These are phyloP conservation scores for Grosmannia serpens DNA, from an alignment of 2,329 filamentous ascomycete species.

Conservation along the genomic window DNA sequence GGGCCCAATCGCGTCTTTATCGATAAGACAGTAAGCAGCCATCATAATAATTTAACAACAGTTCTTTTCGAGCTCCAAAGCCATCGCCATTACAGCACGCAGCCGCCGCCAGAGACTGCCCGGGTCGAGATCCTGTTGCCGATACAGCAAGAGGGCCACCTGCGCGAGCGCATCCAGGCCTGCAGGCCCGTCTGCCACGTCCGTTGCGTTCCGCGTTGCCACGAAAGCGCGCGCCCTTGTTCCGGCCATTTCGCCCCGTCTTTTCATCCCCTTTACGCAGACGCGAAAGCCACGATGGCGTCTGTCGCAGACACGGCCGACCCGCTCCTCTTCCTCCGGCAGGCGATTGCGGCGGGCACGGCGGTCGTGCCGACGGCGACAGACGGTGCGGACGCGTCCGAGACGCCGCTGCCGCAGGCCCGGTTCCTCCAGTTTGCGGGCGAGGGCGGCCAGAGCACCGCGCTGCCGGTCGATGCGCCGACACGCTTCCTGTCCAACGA, in stretches of 20 bases:
- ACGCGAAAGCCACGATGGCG: not conserved
- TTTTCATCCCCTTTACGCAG: too few species aligned
- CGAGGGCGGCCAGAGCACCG: conserved; percentile 28
- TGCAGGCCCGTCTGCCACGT: not conserved
- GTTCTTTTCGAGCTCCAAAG: not conserved
- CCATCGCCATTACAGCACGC: not conserved
- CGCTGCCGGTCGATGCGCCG: conserved; percentile 56
- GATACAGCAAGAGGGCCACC: not conserved
- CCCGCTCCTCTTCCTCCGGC: conserved; percentile 71
- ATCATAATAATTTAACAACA: too few species aligned
- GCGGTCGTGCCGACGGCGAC: conserved; percentile 65
- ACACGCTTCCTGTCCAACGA: conserved; percentile 81
- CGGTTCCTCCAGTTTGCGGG: conserved; percentile 65
- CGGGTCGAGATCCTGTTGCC: not conserved
- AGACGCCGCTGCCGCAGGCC: conserved; percentile 61
- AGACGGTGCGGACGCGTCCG: conserved; percentile 47
- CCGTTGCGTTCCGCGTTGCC: too few species aligned
- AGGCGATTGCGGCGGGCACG: conserved; percentile 62
- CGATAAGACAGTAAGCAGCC: conserved; percentile 2
- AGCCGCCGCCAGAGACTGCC: not conserved
- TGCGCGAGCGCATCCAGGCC: not conserved
- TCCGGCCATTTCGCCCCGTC: too few species aligned
- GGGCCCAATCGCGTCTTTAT: conserved; percentile 1
- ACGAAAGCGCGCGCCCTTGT: too few species aligned
- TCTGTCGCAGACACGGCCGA: conserved; percentile 33